Evolutionary conservation across 163 green algal genomes (phyloP).

Genomic region (Chlorella variabilis): DNA sequence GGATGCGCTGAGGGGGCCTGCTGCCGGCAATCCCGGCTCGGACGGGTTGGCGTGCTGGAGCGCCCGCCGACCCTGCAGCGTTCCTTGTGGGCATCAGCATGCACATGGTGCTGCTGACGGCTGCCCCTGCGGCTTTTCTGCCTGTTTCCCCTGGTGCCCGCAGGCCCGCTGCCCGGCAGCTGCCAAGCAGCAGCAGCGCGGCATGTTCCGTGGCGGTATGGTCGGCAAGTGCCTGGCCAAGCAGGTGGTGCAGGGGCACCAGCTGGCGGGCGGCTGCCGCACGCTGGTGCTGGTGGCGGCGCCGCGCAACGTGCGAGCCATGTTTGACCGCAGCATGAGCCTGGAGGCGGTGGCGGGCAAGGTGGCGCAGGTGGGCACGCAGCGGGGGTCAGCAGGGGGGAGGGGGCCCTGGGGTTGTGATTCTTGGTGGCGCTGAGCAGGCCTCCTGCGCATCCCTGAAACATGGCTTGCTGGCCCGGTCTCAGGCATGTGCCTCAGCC

Average conservation of each 20-base stretch:
- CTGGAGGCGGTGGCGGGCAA: constrained; percentile 52
- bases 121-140: too few species aligned
- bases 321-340: constrained; percentile 48
- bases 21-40: too few species aligned
- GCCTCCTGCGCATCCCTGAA: too few species aligned
- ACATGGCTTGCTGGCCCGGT: too few species aligned
- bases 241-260: neutral
- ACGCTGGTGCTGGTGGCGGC: constrained; percentile 73
- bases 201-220: neutral
- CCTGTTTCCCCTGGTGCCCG: neutral
- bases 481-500: too few species aligned
- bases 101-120: too few species aligned
- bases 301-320: constrained; percentile 49
- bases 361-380: constrained; percentile 43
- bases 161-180: neutral
- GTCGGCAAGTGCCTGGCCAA: constrained; percentile 24
- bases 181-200: neutral
- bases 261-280: constrained; percentile 64
- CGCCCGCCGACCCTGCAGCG: too few species aligned
- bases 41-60: too few species aligned
- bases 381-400: too few species aligned
- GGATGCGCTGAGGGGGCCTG: neutral
- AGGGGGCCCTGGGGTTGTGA: too few species aligned
- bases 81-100: too few species aligned
- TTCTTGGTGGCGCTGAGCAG: too few species aligned